Base-by-base conservation (phyloP, 75 land plant species). In the Chamaecyparis obtusa region DNA sequence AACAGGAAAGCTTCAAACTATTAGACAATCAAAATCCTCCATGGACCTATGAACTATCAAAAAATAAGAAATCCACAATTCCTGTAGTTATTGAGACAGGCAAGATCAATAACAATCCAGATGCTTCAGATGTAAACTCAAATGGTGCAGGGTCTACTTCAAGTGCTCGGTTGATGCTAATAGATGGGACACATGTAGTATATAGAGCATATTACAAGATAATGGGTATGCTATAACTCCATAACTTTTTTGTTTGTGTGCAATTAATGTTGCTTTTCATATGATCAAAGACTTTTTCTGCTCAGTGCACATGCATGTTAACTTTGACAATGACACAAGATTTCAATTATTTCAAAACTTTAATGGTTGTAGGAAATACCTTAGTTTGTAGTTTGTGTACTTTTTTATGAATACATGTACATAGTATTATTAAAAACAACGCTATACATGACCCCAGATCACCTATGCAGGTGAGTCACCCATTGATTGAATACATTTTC, bases 201-300 rank as follows among this genome's bases (percentile, higher is more conserved):
- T 95, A 94, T 71, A 90, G 99, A 57, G 93, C 98, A n/a, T 97
- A 97, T 71, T 97, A 88, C 91, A 95, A 95, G 87, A 88, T 98
- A 84, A 86, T 94, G 80, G 94, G 96, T 94, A 93, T 49, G 89
- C 36, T 43, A 72, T 27, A 51, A 39, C 27, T n/a, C 39, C 17
- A 7, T 0, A 17, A 21, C 9, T 14, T 32, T 16, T 80, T 85
- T 32, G 27, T 84, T 32, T 33, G 56, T 32, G 51, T 51, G 36
- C 85, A 48, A 79, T 27, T 79, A 24, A 43, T 79, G 48, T 43
- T 43, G n/a, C 48, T 39, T 41, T 19, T 21, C 27, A 43, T 43
- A 79, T 3, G 48, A 79, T 21, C 21, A 2, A 43, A 24, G 43
- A 76, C 21, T 17, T 76, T 79, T 43, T 79, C 82, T 79, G 46